Conservation (phyloP, 139 green algal species). For the Desmodesmus armatus region DNA sequence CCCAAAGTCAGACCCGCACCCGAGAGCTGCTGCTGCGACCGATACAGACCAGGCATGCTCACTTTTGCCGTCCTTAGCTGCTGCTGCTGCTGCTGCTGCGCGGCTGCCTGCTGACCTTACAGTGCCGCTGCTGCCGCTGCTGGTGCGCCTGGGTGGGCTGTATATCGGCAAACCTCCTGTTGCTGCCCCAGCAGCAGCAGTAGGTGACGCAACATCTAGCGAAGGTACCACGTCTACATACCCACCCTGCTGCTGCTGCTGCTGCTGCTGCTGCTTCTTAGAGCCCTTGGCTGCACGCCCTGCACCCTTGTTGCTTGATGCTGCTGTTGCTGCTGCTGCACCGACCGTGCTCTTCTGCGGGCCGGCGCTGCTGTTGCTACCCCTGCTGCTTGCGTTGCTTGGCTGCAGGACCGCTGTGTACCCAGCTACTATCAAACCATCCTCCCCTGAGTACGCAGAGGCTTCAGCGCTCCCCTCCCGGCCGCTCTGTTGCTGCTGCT, state of each 20-base stretch:
- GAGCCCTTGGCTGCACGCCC: background rate
- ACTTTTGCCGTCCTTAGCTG: no score
- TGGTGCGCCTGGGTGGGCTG: no score
- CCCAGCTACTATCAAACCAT: no score
- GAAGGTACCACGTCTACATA: background rate
- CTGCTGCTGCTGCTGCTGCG: background rate
- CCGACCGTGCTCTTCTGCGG: background rate
- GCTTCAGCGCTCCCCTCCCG: background rate
- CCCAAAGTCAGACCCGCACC: no score
- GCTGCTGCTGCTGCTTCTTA: conserved; percentile 11
- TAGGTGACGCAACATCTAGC: background rate
- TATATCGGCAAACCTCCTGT: background rate
- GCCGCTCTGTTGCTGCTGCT: background rate
- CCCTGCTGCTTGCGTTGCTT: conserved; percentile 3
- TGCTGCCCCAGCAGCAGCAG: background rate
- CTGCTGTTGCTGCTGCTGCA: conserved; percentile 8
- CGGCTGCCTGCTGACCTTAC: background rate
- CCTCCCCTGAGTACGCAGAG: no score
- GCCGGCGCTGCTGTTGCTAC: conserved; percentile 15
- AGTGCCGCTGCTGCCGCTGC: background rate
- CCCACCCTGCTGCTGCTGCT: background rate
- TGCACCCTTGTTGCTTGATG: background rate
- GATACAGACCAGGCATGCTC: no score
- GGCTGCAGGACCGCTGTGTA: no score
- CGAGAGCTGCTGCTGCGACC: no score